Percentiles rank a stretch among this genome's conserved stretches.
These are phyloP conservation scores for Alternaria arborescens DNA, from an alignment of 2,329 filamentous ascomycete species.

Conservation along the genomic window DNA sequence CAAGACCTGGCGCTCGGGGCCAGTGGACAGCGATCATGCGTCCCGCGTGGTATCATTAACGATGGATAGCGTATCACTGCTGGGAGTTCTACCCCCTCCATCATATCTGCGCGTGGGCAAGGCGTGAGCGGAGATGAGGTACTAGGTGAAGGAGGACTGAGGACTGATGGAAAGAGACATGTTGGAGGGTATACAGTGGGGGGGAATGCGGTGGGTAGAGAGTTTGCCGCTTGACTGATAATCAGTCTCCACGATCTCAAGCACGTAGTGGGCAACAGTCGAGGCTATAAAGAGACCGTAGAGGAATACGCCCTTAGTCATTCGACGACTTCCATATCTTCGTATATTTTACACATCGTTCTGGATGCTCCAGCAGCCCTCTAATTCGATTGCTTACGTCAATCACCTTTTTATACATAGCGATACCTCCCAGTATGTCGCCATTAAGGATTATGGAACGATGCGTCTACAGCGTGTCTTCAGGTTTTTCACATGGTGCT, in stretches of 20 bases:
- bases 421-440: background rate
- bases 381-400: background rate
- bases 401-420: background rate
- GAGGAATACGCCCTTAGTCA: background rate
- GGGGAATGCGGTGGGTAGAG: background rate
- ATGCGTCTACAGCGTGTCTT: background rate
- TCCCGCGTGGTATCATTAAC: background rate
- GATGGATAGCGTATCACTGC: background rate
- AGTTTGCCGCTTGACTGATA: background rate
- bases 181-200: background rate
- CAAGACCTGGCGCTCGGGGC: background rate
- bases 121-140: background rate
- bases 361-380: background rate
- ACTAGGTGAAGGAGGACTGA: background rate
- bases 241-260: background rate
- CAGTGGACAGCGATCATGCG: background rate
- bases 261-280: background rate
- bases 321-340: background rate
- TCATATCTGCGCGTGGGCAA: background rate
- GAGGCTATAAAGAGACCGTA: background rate
- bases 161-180: background rate
- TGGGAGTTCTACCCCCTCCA: background rate
- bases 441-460: background rate
- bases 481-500: background rate
- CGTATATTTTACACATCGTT: background rate